Percentiles rank a stretch among this genome's conserved stretches.
phyloP scores from a whole-genome alignment of 2,329 filamentous ascomycete genomes.

The Coniochaeta ligniaria region DNA sequence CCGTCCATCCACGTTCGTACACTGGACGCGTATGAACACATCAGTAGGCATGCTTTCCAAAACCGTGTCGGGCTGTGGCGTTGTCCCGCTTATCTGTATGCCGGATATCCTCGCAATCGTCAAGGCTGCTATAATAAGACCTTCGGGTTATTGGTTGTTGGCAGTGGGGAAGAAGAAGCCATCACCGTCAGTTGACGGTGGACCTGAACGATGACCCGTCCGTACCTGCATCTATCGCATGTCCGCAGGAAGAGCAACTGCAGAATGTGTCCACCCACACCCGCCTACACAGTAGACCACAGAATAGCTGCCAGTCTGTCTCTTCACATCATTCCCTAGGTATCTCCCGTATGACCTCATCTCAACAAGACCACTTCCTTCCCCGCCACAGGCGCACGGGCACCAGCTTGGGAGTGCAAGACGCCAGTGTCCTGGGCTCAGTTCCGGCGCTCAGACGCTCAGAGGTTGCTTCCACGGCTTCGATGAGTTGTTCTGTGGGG shows the following conservation, averaged over 20 bases:
- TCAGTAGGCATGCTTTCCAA: too few species aligned
- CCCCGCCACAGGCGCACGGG: not conserved
- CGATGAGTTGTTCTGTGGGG: conserved; percentile 35
- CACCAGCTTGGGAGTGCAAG: not conserved
- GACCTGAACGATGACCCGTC: not conserved
- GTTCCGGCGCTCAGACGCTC: conserved; percentile 14
- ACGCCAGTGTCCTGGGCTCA: not conserved
- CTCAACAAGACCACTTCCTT: not conserved
- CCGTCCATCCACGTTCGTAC: not conserved
- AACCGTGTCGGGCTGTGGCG: not conserved
- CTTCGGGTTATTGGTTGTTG: not conserved
- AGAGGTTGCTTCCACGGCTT: conserved; percentile 22
- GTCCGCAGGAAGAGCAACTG: not conserved
- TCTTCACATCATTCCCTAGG: not conserved
- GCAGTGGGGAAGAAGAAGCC: not conserved
- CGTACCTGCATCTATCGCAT: not conserved
- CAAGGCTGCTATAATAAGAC: not conserved
- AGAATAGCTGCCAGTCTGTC: not conserved
- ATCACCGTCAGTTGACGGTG: not conserved
- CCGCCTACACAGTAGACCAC: not conserved
- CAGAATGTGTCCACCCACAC: not conserved
- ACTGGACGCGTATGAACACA: too few species aligned
- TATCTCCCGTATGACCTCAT: not conserved
- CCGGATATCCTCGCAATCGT: not conserved
- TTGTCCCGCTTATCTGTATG: not conserved